phyloP scores from a whole-genome alignment of 768 basidiomycete genomes.

The Lentinula sp. region DNA sequence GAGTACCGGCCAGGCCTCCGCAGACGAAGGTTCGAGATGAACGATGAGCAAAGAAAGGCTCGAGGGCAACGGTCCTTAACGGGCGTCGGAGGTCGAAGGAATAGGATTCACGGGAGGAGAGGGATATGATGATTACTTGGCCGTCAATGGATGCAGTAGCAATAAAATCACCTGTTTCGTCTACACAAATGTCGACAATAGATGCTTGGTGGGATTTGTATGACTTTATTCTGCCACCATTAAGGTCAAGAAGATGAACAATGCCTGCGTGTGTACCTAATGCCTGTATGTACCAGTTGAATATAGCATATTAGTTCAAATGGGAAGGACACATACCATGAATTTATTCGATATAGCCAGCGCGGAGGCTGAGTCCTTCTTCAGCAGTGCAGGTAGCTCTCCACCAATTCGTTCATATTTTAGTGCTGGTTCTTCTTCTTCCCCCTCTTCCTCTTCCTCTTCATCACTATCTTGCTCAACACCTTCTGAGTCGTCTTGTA shows the following conservation, averaged over 20 bases:
- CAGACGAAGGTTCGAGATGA: slow-evolving; percentile 77
- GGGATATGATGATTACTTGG: slow-evolving; percentile 83
- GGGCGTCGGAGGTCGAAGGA: slow-evolving; percentile 89
- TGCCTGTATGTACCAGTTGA: slow-evolving; percentile 41
- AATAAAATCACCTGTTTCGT: slow-evolving; percentile 81
- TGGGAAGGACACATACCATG: slow-evolving; percentile 43
- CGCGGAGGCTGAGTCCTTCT: slow-evolving; percentile 86
- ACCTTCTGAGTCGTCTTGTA: slow-evolving; percentile 8
- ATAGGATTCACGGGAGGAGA: slow-evolving; percentile 68
- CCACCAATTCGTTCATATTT: slow-evolving; percentile 87
- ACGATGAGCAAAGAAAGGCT: slow-evolving; percentile 83
- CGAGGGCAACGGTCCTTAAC: slow-evolving; percentile 83
- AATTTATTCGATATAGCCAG: slow-evolving; percentile 68
- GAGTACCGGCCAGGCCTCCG: slow-evolving; percentile 84
- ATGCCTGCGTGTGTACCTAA: slow-evolving; percentile 93
- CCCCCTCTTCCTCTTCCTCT: slow-evolving; percentile 52
- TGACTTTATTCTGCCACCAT: slow-evolving; percentile 80
- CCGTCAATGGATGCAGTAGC: slow-evolving; percentile 94
- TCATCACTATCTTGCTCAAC: slow-evolving; percentile 21
- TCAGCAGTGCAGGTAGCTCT: slow-evolving; percentile 66
- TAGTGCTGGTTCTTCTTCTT: slow-evolving; percentile 86
- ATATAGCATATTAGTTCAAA: background rate
- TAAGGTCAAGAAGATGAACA: slow-evolving; percentile 76
- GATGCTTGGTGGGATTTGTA: slow-evolving; percentile 89
- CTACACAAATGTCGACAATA: slow-evolving; percentile 79